Percentiles rank a stretch among this genome's conserved stretches.
Evolutionary conservation across 139 green algal species (phyloP).

Genomic region (Spirogloea muscicola): DNA sequence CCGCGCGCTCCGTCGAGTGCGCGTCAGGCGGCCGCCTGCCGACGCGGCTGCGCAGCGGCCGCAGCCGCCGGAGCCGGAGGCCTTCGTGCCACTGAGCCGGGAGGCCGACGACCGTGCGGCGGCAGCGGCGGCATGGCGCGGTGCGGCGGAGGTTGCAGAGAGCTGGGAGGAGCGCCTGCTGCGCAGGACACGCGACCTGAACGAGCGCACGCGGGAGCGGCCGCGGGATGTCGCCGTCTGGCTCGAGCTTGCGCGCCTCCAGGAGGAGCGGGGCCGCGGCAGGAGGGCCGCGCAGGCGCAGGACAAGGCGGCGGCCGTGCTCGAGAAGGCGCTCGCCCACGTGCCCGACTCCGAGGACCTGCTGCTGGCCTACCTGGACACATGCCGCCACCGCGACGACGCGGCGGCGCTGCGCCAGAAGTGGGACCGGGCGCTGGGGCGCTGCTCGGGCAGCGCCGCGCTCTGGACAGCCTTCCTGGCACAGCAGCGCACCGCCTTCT

Average conservation of each 20-base stretch:
- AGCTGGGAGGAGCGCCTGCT: constrained; percentile 59
- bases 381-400: constrained; percentile 29
- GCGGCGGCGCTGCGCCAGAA: constrained; percentile 15
- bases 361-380: constrained; percentile 65
- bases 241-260: constrained; percentile 79
- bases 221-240: constrained; percentile 67
- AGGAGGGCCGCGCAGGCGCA: constrained; percentile 10
- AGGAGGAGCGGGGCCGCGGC: constrained; percentile 34
- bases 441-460: constrained; percentile 42
- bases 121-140: too few species aligned
- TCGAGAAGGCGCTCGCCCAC: constrained; percentile 61
- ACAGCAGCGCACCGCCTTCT: constrained; percentile 48
- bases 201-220: constrained; percentile 59
- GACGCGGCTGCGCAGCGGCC: too few species aligned
- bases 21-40: too few species aligned
- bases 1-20: too few species aligned
- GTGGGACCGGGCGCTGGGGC: constrained; percentile 45
- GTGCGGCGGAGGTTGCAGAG: constrained; percentile 51
- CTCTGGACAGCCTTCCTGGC: constrained; percentile 67
- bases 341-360: constrained; percentile 64
- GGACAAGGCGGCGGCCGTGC: constrained; percentile 76
- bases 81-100: too few species aligned
- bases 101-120: too few species aligned
- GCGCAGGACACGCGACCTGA: constrained; percentile 69
- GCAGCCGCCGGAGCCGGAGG: too few species aligned